These are phyloP conservation scores for Elsinoe perseae DNA, from an alignment of 2,329 filamentous ascomycete genomes.

Conservation along the genomic window DNA sequence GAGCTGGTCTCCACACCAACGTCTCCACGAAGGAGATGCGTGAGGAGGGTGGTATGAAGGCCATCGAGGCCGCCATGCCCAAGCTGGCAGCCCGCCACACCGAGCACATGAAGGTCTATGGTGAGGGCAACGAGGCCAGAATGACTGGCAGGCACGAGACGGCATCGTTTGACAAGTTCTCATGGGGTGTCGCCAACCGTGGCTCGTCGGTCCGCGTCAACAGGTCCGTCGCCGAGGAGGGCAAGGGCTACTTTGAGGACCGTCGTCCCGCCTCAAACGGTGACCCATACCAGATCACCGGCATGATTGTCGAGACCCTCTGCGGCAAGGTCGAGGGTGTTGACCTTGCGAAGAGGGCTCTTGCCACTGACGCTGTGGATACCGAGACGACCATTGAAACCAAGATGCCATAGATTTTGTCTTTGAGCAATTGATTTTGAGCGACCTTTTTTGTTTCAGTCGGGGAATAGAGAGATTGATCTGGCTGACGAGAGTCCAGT, in stretches of 20 bases:
- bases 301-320: conserved; percentile 68
- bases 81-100: conserved; percentile 43
- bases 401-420: conserved; percentile 26
- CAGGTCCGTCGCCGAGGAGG: conserved; percentile 73
- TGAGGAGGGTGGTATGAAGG: conserved; percentile 86
- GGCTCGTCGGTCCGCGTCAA: conserved; percentile 91
- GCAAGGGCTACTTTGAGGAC: conserved; percentile 87
- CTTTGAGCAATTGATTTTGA: conserved; percentile 6
- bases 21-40: conserved; percentile 88
- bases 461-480: background rate
- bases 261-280: conserved; percentile 66
- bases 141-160: conserved; percentile 94
- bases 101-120: conserved; percentile 75
- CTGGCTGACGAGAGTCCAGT: background rate
- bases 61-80: conserved; percentile 70
- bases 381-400: conserved; percentile 30
- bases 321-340: conserved; percentile 45
- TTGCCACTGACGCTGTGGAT: conserved; percentile 29
- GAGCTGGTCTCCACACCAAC: conserved; percentile 87
- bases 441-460: background rate
- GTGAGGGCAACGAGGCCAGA: conserved; percentile 90
- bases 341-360: conserved; percentile 37
- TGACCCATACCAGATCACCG: conserved; percentile 77
- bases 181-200: conserved; percentile 91
- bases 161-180: conserved; percentile 85